Percentiles rank a stretch among this genome's conserved stretches.
These are phyloP conservation scores for Zygosaccharomyces gambellarensis DNA, from an alignment of 805 yeast genomes.

Conservation along the genomic window DNA sequence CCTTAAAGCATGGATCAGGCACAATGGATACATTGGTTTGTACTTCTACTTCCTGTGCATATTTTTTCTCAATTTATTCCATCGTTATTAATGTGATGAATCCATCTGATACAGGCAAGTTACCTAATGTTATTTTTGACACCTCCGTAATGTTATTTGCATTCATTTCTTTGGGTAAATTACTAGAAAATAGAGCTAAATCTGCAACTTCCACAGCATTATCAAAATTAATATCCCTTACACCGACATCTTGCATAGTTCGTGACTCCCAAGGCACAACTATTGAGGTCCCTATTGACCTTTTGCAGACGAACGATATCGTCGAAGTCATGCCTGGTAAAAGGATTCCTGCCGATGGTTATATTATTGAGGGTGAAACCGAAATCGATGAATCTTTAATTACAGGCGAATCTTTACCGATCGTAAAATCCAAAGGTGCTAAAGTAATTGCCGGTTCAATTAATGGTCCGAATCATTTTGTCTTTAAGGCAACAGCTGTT, in stretches of 20 bases:
- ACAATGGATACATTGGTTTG: slow-evolving; percentile 92
- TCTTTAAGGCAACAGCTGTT: slow-evolving; percentile 60
- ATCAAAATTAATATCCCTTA: slow-evolving; percentile 69
- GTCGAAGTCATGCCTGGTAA: slow-evolving; percentile 80
- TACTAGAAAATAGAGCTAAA: slow-evolving; percentile 86
- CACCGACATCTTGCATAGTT: slow-evolving; percentile 73
- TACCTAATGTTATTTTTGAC: slow-evolving; percentile 76
- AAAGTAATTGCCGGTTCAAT: slow-evolving; percentile 84
- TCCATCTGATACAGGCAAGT: slow-evolving; percentile 24
- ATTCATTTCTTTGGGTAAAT: slow-evolving; percentile 85
- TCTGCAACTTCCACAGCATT: slow-evolving; percentile 90
- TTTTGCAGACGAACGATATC: slow-evolving; percentile 71
- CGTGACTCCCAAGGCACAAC: slow-evolving; percentile 38
- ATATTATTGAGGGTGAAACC: slow-evolving; percentile 67
- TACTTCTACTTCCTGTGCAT: slow-evolving; percentile 76
- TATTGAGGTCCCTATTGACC: slow-evolving; percentile 58
- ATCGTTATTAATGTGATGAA: slow-evolving; percentile 45
- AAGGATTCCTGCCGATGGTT: slow-evolving; percentile 89
- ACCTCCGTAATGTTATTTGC: slow-evolving; percentile 79
- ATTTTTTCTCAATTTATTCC: slow-evolving; percentile 62
- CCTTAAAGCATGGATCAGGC: slow-evolving; percentile 64
- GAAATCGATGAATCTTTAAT: slow-evolving; percentile 85
- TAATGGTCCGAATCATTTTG: slow-evolving; percentile 71
- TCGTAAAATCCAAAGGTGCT: slow-evolving; percentile 57
- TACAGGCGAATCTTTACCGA: slow-evolving; percentile 87